Conservation (phyloP, 768 basidiomycete genomes). For the Pisolithus tinctorius region DNA sequence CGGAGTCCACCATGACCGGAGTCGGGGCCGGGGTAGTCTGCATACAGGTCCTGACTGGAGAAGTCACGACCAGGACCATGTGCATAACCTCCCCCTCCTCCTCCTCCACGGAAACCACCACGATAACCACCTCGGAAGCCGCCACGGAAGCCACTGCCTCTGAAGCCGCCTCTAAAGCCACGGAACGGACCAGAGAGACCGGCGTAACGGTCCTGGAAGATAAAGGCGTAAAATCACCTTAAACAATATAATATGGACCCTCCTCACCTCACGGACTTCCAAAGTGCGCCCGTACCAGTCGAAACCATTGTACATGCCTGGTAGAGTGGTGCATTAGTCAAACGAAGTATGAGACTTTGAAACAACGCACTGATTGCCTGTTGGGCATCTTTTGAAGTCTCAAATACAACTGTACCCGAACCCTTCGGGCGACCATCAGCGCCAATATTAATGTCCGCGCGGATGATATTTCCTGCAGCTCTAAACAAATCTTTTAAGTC, state of each 20-base stretch:
- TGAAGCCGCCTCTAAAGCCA: constrained; percentile 40
- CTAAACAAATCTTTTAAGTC: constrained; percentile 97
- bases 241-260: neutral
- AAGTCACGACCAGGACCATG: constrained; percentile 56
- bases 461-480: constrained; percentile 88
- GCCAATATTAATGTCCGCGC: constrained; percentile 93
- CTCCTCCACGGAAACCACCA: constrained; percentile 46
- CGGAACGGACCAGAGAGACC: constrained; percentile 59
- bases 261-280: constrained; percentile 86
- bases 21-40: constrained; percentile 88
- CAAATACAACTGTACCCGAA: constrained; percentile 95
- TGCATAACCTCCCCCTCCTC: constrained; percentile 52
- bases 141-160: constrained; percentile 54
- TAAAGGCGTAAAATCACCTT: neutral
- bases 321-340: neutral
- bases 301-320: constrained; percentile 95
- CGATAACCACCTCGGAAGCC: constrained; percentile 47
- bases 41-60: constrained; percentile 85
- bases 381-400: constrained; percentile 82
- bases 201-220: constrained; percentile 78
- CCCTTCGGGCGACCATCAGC: constrained; percentile 92
- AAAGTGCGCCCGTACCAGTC: constrained; percentile 95
- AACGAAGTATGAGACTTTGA: neutral
- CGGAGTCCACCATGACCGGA: constrained; percentile 29
- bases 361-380: constrained; percentile 80